Conservation (phyloP, 176 grass and related monocot species). For the Eremochloa ophiuroides region DNA sequence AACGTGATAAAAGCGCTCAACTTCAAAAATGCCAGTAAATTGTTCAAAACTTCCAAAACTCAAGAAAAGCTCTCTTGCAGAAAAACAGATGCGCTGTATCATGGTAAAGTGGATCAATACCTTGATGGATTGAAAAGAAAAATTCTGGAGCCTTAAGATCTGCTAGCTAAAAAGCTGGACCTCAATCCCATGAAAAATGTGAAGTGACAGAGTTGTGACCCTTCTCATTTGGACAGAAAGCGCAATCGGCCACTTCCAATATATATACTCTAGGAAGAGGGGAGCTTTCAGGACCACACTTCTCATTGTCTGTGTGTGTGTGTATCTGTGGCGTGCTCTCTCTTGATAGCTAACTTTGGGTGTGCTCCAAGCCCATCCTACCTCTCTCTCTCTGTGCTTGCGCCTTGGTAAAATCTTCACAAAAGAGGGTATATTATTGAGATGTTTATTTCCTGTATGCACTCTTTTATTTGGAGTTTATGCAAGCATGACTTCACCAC, state of each 20-base stretch:
- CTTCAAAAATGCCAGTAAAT: neutral
- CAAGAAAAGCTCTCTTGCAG: neutral
- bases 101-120: slow-evolving; percentile 29
- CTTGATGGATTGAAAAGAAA: slow-evolving; percentile 11
- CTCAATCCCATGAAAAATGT: slow-evolving; percentile 22
- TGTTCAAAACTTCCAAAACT: neutral
- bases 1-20: neutral
- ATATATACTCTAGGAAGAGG: slow-evolving; percentile 15
- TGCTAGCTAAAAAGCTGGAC: slow-evolving; percentile 36
- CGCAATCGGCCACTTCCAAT: slow-evolving; percentile 7
- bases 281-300: slow-evolving; percentile 55
- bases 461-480: slow-evolving; percentile 26
- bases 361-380: slow-evolving; percentile 5
- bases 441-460: slow-evolving; percentile 14
- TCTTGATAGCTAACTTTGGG: neutral
- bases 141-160: slow-evolving; percentile 13
- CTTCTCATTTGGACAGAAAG: slow-evolving; percentile 27
- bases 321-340: slow-evolving; percentile 10
- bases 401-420: slow-evolving; percentile 16
- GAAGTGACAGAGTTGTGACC: slow-evolving; percentile 18
- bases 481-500: slow-evolving; percentile 39
- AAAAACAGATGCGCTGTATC: slow-evolving; percentile 10
- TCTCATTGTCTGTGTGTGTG: slow-evolving; percentile 3
- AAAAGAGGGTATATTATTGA: slow-evolving; percentile 15
- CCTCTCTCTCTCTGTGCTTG: slow-evolving; percentile 4